Conservation (phyloP, 139 green algal species). For the Chlamydomonas sphaeroides region DNA sequence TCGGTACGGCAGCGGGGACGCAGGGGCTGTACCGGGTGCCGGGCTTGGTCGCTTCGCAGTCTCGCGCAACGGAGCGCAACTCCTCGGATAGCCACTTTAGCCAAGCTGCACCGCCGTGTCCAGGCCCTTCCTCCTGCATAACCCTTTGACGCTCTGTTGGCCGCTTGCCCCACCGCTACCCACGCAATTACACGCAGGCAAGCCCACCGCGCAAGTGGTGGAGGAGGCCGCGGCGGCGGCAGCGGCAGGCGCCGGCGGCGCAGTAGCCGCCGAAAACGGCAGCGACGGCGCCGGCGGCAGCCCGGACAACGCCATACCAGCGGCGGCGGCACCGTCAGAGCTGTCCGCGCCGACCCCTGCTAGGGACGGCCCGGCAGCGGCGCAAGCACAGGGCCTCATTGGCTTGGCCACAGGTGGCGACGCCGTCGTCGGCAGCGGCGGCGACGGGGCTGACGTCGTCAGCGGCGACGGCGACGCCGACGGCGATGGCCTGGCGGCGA, state of each 20-base stretch:
- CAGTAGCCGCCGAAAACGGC: neutral
- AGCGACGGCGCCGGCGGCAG: neutral
- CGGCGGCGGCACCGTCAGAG: neutral
- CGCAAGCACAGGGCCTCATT: neutral
- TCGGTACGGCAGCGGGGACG: no score
- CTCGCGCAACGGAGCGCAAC: no score
- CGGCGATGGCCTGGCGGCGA: neutral
- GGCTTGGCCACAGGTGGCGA: no score
- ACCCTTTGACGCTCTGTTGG: no score
- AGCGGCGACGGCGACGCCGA: neutral
- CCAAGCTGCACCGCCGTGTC: no score
- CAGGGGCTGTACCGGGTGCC: no score
- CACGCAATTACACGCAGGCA: no score
- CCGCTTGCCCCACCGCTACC: no score
- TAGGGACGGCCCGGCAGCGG: neutral
- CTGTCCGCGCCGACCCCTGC: neutral
- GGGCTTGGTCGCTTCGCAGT: no score
- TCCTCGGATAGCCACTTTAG: no score
- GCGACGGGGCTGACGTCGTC: neutral
- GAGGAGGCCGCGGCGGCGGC: neutral
- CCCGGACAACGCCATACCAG: neutral
- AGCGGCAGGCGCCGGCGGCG: neutral
- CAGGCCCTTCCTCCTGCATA: no score
- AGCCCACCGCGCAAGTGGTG: constrained; percentile 15
- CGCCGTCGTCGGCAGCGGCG: neutral